phyloP scores from a whole-genome alignment of 2,329 filamentous ascomycete genomes.

The Bertia moriformis region DNA sequence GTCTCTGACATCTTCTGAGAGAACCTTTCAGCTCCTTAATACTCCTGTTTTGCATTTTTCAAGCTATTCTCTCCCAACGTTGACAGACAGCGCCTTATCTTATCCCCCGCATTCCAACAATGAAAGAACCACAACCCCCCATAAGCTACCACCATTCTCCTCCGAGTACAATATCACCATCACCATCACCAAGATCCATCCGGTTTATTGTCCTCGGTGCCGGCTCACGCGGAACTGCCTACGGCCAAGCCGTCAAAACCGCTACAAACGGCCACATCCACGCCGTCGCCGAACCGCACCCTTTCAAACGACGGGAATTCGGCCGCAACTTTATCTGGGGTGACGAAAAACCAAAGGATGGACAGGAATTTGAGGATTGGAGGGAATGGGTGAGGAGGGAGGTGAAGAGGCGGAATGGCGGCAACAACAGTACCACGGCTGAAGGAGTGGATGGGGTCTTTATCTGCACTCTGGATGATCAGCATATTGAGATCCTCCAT shows the following conservation, averaged over 20 bases:
- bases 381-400: conserved; percentile 65
- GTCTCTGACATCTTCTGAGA: too few relatives aligned
- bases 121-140: background rate
- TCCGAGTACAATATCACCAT: background rate
- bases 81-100: too few relatives aligned
- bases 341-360: conserved; percentile 27
- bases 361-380: conserved; percentile 64
- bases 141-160: too few relatives aligned
- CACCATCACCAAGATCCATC: conserved; percentile 22
- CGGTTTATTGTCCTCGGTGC: conserved; percentile 71
- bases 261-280: conserved; percentile 55
- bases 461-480: conserved; percentile 71
- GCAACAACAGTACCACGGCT: conserved; percentile 8
- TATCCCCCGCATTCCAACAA: background rate
- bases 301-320: conserved; percentile 61
- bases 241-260: conserved; percentile 52
- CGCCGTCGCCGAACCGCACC: conserved; percentile 68
- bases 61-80: too few relatives aligned
- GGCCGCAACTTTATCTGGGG: conserved; percentile 64
- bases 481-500: conserved; percentile 69
- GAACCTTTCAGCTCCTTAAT: too few relatives aligned
- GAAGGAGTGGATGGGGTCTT: conserved; percentile 40
- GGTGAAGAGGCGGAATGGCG: conserved; percentile 30
- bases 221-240: conserved; percentile 63
- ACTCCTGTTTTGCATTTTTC: too few relatives aligned